Conservation (phyloP, 108 stramenopile species). For the Ochromonas danica region DNA sequence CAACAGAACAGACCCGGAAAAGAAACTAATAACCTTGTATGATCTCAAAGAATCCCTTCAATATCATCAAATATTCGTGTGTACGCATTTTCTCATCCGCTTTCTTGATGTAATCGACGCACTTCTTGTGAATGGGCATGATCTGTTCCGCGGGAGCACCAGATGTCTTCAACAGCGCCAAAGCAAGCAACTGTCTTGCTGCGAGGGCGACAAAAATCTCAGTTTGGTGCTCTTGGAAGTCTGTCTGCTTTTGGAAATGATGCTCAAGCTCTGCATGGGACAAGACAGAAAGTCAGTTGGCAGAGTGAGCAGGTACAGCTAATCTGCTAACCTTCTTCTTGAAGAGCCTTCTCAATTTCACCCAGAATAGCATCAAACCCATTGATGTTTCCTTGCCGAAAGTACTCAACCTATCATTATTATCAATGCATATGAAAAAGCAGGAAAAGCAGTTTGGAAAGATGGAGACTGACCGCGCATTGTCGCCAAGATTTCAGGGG, state of each 20-base stretch:
- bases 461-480: not conserved
- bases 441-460: not conserved
- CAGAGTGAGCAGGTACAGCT: no score
- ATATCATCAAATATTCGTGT: not conserved
- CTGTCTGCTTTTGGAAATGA: no score
- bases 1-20: not conserved
- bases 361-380: not conserved
- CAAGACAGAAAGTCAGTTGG: no score
- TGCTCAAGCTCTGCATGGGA: no score
- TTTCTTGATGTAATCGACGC: not conserved
- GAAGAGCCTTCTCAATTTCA: not conserved
- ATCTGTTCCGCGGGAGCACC: not conserved
- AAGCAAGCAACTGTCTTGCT: not conserved
- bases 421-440: not conserved
- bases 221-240: not conserved
- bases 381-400: not conserved
- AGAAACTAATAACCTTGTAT: not conserved
- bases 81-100: constrained; percentile 1
- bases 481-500: constrained; percentile 1
- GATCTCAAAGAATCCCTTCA: constrained; percentile 28
- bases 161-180: not conserved
- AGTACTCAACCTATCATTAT: constrained; percentile 18
- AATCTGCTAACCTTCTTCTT: not conserved
- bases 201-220: not conserved
- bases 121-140: not conserved